These are phyloP conservation scores for Mortierella sp. DNA, from an alignment of 371 early-diverging fungal genomes.

Conservation along the genomic window DNA sequence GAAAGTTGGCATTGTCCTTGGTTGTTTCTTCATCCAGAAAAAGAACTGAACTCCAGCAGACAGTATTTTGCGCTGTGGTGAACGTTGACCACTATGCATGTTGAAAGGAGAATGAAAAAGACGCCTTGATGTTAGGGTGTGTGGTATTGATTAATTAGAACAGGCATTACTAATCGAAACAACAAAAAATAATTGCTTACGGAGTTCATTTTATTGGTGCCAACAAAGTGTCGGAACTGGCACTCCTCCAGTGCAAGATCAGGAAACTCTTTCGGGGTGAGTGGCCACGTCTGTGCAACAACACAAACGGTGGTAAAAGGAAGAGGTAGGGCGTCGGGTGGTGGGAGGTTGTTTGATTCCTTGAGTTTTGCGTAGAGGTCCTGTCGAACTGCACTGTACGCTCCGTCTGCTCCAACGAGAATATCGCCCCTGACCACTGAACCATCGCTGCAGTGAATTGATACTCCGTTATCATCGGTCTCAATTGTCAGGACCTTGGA, in stretches of 20 bases:
- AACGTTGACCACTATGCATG: neutral
- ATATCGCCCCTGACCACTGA: neutral
- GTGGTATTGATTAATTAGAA: neutral
- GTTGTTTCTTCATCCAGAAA: neutral
- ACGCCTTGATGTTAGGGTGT: neutral
- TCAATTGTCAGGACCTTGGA: neutral
- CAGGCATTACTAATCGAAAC: neutral
- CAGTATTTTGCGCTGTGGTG: neutral
- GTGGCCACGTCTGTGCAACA: conserved; percentile 1
- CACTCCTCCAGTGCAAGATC: neutral
- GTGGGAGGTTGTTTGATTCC: neutral
- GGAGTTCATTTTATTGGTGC: neutral
- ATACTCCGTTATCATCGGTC: neutral
- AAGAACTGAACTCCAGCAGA: neutral
- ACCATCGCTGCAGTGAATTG: neutral
- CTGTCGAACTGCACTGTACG: conserved; percentile 6
- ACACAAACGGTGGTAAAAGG: conserved; percentile 8
- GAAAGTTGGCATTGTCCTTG: neutral
- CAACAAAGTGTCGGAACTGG: neutral
- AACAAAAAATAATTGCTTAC: neutral
- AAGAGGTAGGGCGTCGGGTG: neutral
- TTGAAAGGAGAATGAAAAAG: neutral
- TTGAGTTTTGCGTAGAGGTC: neutral
- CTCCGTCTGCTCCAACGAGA: conserved; percentile 18
- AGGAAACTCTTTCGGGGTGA: conserved; percentile 6